phyloP scores from a whole-genome alignment of 805 yeast species.

The Metschnikowia kofuensis region DNA sequence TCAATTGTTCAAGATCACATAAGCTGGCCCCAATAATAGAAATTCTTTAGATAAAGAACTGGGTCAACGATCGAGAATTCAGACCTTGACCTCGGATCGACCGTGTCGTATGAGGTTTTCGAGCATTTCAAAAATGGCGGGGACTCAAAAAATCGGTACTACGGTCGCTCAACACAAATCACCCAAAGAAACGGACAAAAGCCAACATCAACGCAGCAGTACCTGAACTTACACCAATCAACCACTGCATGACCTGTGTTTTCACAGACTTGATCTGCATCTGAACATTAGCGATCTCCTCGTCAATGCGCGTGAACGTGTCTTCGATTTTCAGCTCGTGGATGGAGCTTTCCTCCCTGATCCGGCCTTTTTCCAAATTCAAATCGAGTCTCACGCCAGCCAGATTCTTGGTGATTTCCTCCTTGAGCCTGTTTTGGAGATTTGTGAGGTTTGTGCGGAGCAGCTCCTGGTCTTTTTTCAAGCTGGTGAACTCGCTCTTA shows the following conservation, averaged over 20 bases:
- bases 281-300: slow-evolving; percentile 91
- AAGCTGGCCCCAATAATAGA: too few species aligned
- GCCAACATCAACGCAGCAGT: slow-evolving; percentile 92
- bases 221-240: slow-evolving; percentile 98
- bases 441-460: slow-evolving; percentile 82
- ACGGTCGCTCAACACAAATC: not conserved
- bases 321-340: slow-evolving; percentile 94
- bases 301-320: slow-evolving; percentile 91
- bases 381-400: slow-evolving; percentile 90
- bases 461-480: slow-evolving; percentile 85
- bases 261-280: slow-evolving; percentile 94
- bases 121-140: too few species aligned
- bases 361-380: slow-evolving; percentile 91
- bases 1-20: too few species aligned
- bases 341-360: slow-evolving; percentile 87
- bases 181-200: slow-evolving; percentile 78
- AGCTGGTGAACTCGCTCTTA: slow-evolving; percentile 74
- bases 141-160: too few species aligned
- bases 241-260: slow-evolving; percentile 97
- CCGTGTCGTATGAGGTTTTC: too few species aligned
- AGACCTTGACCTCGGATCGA: too few species aligned
- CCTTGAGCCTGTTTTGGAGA: slow-evolving; percentile 77
- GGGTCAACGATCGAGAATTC: too few species aligned
- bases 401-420: slow-evolving; percentile 85
- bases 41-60: too few species aligned